phyloP scores from a whole-genome alignment of 2,329 filamentous ascomycete genomes.

The Stagonosporopsis chrysanthemi region DNA sequence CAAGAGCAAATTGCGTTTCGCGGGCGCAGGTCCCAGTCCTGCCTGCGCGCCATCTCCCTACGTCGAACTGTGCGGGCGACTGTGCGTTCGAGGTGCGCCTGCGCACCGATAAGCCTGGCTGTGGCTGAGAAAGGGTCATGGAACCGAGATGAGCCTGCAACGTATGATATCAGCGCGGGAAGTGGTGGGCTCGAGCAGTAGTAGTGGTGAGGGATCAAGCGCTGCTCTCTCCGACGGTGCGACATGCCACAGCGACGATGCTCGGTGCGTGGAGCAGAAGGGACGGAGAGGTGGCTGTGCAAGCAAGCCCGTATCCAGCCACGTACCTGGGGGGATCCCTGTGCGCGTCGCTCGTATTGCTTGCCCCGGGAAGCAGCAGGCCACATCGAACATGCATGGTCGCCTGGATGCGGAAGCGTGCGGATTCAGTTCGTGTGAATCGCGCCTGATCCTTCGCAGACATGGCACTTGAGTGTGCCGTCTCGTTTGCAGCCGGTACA shows the following conservation, averaged over 20 bases:
- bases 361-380: slow-evolving; percentile 22
- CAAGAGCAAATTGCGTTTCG: slow-evolving; percentile 6
- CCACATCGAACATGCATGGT: slow-evolving; percentile 12
- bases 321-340: slow-evolving; percentile 29
- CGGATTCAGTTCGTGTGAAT: slow-evolving; percentile 41
- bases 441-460: slow-evolving; percentile 45
- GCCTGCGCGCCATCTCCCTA: not conserved
- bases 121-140: not conserved
- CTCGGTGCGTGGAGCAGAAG: not conserved
- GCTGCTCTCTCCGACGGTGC: not conserved
- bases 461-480: slow-evolving; percentile 38
- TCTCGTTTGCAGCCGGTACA: slow-evolving; percentile 40
- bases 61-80: not conserved
- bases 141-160: not conserved
- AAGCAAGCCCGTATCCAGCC: not conserved
- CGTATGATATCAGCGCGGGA: slow-evolving; percentile 9
- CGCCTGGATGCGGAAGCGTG: slow-evolving; percentile 8
- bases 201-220: no score
- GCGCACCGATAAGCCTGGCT: slow-evolving; percentile 22
- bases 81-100: slow-evolving; percentile 19
- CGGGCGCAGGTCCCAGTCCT: not conserved
- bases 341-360: slow-evolving; percentile 19
- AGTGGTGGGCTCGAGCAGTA: not conserved
- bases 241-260: not conserved
- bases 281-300: slow-evolving; percentile 9